phyloP scores from a whole-genome alignment of 495 filamentous ascomycete species.

The Friedmanniomyces simplex region DNA sequence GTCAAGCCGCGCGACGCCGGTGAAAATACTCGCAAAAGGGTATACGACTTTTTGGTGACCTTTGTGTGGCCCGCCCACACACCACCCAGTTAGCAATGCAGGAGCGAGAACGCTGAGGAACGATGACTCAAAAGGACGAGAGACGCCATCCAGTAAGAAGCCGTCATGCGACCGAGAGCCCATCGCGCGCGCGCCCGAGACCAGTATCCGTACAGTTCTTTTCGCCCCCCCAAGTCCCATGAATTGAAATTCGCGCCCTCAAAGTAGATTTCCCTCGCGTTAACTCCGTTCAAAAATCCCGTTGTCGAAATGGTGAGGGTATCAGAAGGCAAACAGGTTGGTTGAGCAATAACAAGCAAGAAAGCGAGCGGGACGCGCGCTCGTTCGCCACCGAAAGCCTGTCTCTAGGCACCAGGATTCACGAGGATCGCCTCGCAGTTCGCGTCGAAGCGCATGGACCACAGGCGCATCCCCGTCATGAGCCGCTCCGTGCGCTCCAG shows the following conservation, averaged over 20 bases:
- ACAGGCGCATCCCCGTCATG: conserved; percentile 85
- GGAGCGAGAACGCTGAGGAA: neutral
- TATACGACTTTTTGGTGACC: conserved; percentile 3
- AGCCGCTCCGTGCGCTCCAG: conserved; percentile 88
- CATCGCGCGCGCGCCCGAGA: neutral
- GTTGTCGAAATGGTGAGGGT: neutral
- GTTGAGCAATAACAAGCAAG: neutral
- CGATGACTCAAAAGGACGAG: neutral
- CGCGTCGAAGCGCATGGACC: conserved; percentile 91
- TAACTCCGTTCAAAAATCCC: neutral
- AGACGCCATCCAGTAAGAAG: neutral
- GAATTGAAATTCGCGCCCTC: neutral
- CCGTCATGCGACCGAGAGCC: neutral
- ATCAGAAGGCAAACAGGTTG: too few relatives aligned
- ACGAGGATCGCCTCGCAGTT: conserved; percentile 89
- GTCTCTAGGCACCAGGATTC: conserved; percentile 28
- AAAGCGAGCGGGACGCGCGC: neutral
- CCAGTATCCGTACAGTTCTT: neutral
- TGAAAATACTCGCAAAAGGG: conserved; percentile 2
- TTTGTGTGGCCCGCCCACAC: too few relatives aligned
- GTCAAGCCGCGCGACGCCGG: neutral
- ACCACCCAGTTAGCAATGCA: neutral
- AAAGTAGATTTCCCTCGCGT: neutral
- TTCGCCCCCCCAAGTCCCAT: neutral
- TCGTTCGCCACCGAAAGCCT: neutral